Evolutionary conservation across 768 basidiomycete species (phyloP).

Genomic region (Favolaschia claudopus): DNA sequence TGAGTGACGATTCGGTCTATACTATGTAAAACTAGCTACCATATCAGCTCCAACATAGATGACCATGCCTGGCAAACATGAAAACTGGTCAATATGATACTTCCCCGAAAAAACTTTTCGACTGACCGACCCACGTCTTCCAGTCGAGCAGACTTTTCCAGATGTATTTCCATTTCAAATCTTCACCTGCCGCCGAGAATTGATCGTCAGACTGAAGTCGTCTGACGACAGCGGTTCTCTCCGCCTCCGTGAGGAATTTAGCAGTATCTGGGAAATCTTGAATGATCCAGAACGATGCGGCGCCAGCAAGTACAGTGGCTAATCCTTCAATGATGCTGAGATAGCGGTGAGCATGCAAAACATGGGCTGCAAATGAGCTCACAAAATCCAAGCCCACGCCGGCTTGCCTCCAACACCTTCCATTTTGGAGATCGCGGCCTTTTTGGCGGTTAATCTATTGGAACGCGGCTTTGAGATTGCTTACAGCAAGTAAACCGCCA

Average conservation of each 20-base stretch:
- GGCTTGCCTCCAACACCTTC: conserved; percentile 72
- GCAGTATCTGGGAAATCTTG: conserved; percentile 87
- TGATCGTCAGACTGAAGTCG: conserved; percentile 73
- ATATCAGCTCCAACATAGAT: conserved; percentile 64
- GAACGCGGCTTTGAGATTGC: neutral
- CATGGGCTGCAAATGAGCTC: conserved; percentile 14
- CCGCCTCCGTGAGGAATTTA: conserved; percentile 75
- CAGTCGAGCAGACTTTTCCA: conserved; percentile 67
- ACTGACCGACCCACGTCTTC: conserved; percentile 76
- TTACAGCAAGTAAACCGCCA: conserved; percentile 75
- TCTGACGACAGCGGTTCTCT: conserved; percentile 70
- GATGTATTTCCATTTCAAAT: conserved; percentile 64
- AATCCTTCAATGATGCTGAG: conserved; percentile 62
- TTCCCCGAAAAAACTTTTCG: no score
- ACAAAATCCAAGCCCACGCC: conserved; percentile 80
- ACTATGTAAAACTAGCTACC: no score
- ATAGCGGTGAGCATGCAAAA: neutral
- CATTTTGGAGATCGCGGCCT: conserved; percentile 77
- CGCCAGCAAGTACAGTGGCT: conserved; percentile 70
- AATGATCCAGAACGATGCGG: conserved; percentile 75
- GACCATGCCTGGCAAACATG: conserved; percentile 49
- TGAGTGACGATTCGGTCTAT: no score
- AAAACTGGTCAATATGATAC: neutral
- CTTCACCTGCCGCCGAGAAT: conserved; percentile 78
- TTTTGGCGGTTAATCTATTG: conserved; percentile 12